Conservation (phyloP, 371 early-diverging fungal genomes). For the Mortierella sp. region DNA sequence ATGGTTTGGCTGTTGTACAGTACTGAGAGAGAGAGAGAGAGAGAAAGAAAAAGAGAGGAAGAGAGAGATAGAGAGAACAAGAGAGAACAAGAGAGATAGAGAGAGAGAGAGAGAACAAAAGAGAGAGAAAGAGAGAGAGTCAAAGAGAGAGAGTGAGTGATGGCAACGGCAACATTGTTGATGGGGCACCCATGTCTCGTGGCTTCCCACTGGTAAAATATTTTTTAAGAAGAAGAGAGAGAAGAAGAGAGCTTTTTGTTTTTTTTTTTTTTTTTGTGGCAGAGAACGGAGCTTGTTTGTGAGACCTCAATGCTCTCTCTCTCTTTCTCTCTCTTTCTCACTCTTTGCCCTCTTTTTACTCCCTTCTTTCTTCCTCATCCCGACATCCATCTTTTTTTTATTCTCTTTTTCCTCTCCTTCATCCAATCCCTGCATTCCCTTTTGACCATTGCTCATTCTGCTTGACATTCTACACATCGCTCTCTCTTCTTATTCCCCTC, state of each 20-base stretch:
- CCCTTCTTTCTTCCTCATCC: background rate
- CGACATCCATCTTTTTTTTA: constrained; percentile 6
- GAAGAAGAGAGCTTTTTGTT: background rate
- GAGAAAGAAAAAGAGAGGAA: background rate
- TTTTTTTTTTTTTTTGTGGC: background rate
- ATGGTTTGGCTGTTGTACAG: background rate
- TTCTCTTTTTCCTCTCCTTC: background rate
- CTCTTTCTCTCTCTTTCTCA: constrained; percentile 13
- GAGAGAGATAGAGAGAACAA: constrained; percentile 3
- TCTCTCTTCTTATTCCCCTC: background rate
- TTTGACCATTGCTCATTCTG: too few species aligned
- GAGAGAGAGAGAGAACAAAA: background rate
- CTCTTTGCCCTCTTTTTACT: constrained; percentile 12
- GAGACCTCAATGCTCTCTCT: background rate
- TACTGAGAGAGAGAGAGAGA: constrained; percentile 4
- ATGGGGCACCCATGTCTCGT: too few species aligned
- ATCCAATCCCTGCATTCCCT: too few species aligned
- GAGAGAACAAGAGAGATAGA: constrained; percentile 1
- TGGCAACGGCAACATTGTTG: background rate
- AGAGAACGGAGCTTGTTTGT: background rate
- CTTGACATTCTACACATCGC: background rate
- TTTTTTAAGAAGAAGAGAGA: background rate
- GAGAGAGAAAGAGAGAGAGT: background rate
- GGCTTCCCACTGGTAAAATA: too few species aligned
- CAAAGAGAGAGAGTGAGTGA: background rate